Percentiles rank a stretch among this genome's conserved stretches.
phyloP scores from a whole-genome alignment of 176 grass and related monocot genomes.

The Lolium perenne region DNA sequence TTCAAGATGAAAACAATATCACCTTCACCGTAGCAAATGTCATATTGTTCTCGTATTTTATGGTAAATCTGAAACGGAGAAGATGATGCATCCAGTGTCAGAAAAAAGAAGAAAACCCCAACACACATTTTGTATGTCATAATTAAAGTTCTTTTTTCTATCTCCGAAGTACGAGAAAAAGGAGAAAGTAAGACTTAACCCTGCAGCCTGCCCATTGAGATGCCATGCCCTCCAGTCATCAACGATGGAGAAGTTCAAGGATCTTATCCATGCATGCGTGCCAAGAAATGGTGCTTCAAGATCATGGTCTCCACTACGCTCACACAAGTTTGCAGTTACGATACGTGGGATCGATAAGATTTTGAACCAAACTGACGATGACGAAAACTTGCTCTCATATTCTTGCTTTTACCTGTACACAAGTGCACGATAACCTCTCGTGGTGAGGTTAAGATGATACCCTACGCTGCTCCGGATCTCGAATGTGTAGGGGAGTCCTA shows the following conservation, averaged over 20 bases:
- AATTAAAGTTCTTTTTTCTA: background rate
- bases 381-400: background rate
- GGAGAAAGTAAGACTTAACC: slow-evolving; percentile 21
- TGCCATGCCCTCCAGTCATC: slow-evolving; percentile 62
- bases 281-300: slow-evolving; percentile 37
- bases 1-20: background rate
- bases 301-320: slow-evolving; percentile 55
- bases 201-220: slow-evolving; percentile 49
- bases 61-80: slow-evolving; percentile 7
- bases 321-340: background rate
- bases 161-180: background rate
- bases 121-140: background rate
- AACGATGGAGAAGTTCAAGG: slow-evolving; percentile 53
- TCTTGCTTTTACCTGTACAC: slow-evolving; percentile 40
- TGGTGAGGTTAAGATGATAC: slow-evolving; percentile 50
- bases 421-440: slow-evolving; percentile 44
- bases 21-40: slow-evolving; percentile 49
- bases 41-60: slow-evolving; percentile 34
- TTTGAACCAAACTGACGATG: background rate
- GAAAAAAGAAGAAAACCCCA: background rate
- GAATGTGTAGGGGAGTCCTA: slow-evolving; percentile 12
- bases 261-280: slow-evolving; percentile 57
- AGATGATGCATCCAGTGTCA: background rate
- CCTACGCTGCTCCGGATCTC: slow-evolving; percentile 27
- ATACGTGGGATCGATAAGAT: background rate